phyloP scores from a whole-genome alignment of 2,329 filamentous ascomycete species.

The Bipolaris bicolor region DNA sequence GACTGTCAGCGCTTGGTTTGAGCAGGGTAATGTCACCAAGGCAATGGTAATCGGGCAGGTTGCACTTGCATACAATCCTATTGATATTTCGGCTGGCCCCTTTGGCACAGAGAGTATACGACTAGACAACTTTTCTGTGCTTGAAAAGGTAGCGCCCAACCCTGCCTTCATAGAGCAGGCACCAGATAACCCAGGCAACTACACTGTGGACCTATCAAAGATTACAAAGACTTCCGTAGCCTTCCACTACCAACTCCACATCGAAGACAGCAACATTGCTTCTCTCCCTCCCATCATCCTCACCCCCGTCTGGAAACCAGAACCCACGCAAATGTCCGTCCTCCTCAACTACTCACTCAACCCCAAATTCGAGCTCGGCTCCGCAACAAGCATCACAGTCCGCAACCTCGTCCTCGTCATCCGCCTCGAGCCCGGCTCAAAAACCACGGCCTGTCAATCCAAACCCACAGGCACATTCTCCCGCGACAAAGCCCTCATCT shows the following conservation, averaged over 20 bases:
- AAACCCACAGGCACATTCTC: conserved; percentile 81
- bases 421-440: conserved; percentile 68
- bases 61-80: conserved; percentile 78
- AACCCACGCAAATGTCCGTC: conserved; percentile 83
- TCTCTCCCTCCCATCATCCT: conserved; percentile 75
- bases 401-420: conserved; percentile 78
- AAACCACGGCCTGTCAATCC: conserved; percentile 71
- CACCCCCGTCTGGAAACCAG: conserved; percentile 79
- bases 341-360: conserved; percentile 86
- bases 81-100: conserved; percentile 52
- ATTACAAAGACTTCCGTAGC: conserved; percentile 76
- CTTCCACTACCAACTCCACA: conserved; percentile 90
- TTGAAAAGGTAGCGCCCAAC: conserved; percentile 94
- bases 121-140: conserved; percentile 83
- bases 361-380: conserved; percentile 62
- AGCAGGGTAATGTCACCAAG: conserved; percentile 72
- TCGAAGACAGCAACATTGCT: conserved; percentile 61
- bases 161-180: conserved; percentile 83
- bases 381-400: conserved; percentile 59
- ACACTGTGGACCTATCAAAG: conserved; percentile 74
- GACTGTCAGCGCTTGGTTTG: conserved; percentile 84
- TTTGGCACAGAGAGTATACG: conserved; percentile 69
- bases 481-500: conserved; percentile 76
- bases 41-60: conserved; percentile 85
- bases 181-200: conserved; percentile 75